Evolutionary conservation across 176 grass and related monocot genomes (phyloP), one percentile per base, ranked within the genome.

Genomic region (Carex scoparia): DNA sequence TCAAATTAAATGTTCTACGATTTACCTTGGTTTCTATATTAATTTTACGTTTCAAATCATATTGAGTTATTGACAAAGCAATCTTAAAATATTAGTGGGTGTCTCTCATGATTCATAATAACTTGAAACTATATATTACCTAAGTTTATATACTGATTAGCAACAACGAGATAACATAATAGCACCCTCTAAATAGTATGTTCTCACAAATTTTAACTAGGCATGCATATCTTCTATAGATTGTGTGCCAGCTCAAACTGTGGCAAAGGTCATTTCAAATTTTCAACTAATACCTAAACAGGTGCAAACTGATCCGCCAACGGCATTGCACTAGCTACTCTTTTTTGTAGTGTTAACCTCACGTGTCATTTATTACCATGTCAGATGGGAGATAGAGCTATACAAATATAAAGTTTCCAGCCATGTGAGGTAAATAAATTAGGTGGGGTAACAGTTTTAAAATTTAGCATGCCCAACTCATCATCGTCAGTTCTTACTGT

Each of bases 391-490:
- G 81, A 53, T 79, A 57, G 74, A 79, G 13, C 51, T 69, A 73
- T 33, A 46, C 59, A 81, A 87, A 56, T 84, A 79, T 46, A 87
- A 86, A 84, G 65, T 87, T 83, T 64, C 77, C 88, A 60, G 46
- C 77, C 87, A 89, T 91, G 92, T 94, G 92, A 89, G 84, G 65
- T 63, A 66, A 82, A 89, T 94, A 86, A 94, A 86, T 81, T 51
- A 13, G 2, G 92, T 89, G 79, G 87, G 87, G 89, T 91, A 86
- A 88, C 16, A 10, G 23, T 51, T 65, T 49, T 56, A 57, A 78
- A 78, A 16, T 14, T 30, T 31, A 54, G 73, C 19, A 3, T 55
- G 73, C 5, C 18, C 27, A 77, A 4, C 4, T 51, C 23, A 49
- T 16, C 23, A 15, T 55, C 16, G 46, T 54, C 73, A 32, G 8